phyloP scores from a whole-genome alignment of 306 rosid species.

The Glycine latifolia region DNA sequence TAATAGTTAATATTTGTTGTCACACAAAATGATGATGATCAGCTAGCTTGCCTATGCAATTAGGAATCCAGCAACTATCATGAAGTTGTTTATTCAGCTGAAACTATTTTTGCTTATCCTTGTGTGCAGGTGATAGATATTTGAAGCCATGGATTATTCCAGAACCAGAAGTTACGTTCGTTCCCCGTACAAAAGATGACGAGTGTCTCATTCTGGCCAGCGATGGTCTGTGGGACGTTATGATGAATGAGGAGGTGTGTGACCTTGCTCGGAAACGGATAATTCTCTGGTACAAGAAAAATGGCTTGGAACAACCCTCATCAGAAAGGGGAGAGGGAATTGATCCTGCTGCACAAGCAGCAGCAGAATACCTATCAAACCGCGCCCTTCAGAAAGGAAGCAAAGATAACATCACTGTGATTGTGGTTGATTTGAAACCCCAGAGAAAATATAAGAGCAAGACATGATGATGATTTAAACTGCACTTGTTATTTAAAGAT shows the following conservation, averaged over 20 bases:
- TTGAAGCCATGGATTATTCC: conserved; percentile 90
- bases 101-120: conserved; percentile 22
- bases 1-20: background rate
- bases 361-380: conserved; percentile 79
- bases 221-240: conserved; percentile 89
- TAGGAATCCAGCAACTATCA: background rate
- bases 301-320: conserved; percentile 53
- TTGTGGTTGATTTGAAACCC: conserved; percentile 87
- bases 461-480: conserved; percentile 53
- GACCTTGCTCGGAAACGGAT: conserved; percentile 83
- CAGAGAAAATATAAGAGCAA: conserved; percentile 87
- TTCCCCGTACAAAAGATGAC: conserved; percentile 82
- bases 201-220: conserved; percentile 70
- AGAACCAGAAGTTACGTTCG: conserved; percentile 83
- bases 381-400: conserved; percentile 67
- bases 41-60: background rate
- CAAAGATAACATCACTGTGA: conserved; percentile 80
- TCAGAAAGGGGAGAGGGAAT: conserved; percentile 67
- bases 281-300: conserved; percentile 90
- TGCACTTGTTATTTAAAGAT: conserved; percentile 21
- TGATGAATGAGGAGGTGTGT: conserved; percentile 86
- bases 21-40: background rate
- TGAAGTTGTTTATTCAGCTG: conserved; percentile 22
- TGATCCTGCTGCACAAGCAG: conserved; percentile 96
- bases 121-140: conserved; percentile 55